Percentiles rank a stretch among this genome's conserved stretches.
phyloP scores from a whole-genome alignment of 164 flowering plant genomes.

The Berberis thunbergii region DNA sequence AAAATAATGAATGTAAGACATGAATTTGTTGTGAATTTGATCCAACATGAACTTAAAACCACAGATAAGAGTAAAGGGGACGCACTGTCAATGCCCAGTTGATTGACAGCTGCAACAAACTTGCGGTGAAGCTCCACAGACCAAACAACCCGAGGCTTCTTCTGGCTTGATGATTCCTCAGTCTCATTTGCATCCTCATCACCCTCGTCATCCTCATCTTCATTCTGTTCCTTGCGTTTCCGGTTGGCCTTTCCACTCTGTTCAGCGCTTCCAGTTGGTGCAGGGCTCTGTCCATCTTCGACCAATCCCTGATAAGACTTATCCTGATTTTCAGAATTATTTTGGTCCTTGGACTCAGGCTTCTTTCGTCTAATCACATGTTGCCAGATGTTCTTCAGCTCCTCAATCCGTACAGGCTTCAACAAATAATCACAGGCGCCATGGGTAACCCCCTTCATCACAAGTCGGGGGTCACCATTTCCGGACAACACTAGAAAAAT shows the following conservation, averaged over 20 bases:
- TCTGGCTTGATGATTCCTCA: conserved; percentile 60
- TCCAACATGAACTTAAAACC: neutral
- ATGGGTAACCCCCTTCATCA: conserved; percentile 80
- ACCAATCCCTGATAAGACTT: conserved; percentile 14
- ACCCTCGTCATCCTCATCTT: conserved; percentile 53
- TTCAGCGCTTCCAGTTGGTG: conserved; percentile 19
- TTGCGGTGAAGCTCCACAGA: conserved; percentile 75
- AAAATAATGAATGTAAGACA: neutral
- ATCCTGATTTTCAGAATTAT: conserved; percentile 18
- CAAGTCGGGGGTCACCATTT: conserved; percentile 54
- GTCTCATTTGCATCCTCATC: conserved; percentile 21
- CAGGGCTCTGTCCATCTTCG: conserved; percentile 21
- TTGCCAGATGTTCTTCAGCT: conserved; percentile 92
- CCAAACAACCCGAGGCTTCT: conserved; percentile 92
- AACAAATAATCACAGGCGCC: conserved; percentile 89
- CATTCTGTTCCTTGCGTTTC: conserved; percentile 61
- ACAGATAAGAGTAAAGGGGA: conserved; percentile 6
- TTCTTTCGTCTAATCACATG: conserved; percentile 76
- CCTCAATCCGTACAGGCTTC: conserved; percentile 83
- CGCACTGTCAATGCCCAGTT: conserved; percentile 85
- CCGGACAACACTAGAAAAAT: conserved; percentile 70
- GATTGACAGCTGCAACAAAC: conserved; percentile 81
- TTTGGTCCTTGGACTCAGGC: conserved; percentile 28
- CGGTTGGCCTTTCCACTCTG: conserved; percentile 39
- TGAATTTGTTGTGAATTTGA: neutral